Percentiles rank a stretch among this genome's conserved stretches.
Evolutionary conservation across 139 green algal genomes (phyloP).

Genomic region (Astrephomene gubernaculifera): DNA sequence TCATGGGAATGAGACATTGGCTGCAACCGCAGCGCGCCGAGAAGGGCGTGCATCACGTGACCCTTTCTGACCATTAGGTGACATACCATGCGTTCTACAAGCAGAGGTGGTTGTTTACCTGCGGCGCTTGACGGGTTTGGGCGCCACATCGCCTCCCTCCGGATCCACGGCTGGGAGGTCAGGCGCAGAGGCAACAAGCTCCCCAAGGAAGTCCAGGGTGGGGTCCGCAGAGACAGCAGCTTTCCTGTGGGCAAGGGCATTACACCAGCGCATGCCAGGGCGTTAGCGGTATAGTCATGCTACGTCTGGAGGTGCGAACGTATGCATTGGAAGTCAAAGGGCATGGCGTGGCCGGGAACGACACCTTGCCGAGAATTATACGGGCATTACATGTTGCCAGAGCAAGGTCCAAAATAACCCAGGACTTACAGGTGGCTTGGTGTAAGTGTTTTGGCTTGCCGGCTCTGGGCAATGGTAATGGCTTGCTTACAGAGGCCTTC

Average conservation of each 20-base stretch:
- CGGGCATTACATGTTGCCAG: too few relatives aligned
- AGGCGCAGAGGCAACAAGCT: conserved; percentile 72
- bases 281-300: too few relatives aligned
- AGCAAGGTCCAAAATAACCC: neutral
- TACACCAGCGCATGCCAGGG: too few relatives aligned
- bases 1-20: too few relatives aligned
- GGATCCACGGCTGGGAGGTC: conserved; percentile 69
- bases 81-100: too few relatives aligned
- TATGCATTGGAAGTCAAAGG: too few relatives aligned
- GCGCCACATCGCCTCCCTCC: conserved; percentile 6
- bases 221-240: conserved; percentile 63
- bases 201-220: conserved; percentile 85
- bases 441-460: conserved; percentile 81
- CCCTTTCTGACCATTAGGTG: too few relatives aligned
- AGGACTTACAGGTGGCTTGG: conserved; percentile 82
- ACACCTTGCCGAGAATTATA: too few relatives aligned
- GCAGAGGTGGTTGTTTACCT: too few relatives aligned
- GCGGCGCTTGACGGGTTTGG: conserved; percentile 57
- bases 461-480: conserved; percentile 63
- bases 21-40: too few relatives aligned
- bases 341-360: neutral
- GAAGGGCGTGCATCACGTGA: too few relatives aligned
- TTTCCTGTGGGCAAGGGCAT: conserved; percentile 64
- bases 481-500: conserved; percentile 76
- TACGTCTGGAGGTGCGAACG: too few relatives aligned